Conservation (phyloP, 495 filamentous ascomycete genomes). For the Aspergillus kassunensis region DNA sequence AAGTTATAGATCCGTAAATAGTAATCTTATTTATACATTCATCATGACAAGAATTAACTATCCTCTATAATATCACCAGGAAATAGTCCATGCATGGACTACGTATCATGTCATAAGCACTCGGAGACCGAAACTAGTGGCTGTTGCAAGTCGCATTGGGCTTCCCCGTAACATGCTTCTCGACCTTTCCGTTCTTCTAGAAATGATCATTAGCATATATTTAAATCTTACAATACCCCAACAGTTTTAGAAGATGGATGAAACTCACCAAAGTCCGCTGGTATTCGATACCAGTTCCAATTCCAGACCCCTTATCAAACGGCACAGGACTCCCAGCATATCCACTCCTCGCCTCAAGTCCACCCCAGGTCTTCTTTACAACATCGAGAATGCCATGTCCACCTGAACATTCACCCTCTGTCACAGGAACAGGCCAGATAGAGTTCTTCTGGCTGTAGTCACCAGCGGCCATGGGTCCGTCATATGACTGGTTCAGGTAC, state of each 20-base stretch:
- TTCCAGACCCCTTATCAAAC: conserved; percentile 17
- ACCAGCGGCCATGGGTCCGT: conserved; percentile 37
- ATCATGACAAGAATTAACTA: conserved; percentile 58
- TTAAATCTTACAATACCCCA: too few species aligned
- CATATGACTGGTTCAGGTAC: conserved; percentile 43
- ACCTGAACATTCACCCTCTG: conserved; percentile 37
- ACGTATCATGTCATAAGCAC: too few species aligned
- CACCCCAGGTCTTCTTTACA: conserved; percentile 37
- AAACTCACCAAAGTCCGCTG: conserved; percentile 16
- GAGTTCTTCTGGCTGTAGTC: conserved; percentile 27
- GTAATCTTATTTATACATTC: conserved; percentile 2
- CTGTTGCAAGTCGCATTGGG: neutral
- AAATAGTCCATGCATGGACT: too few species aligned
- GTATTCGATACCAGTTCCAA: conserved; percentile 20
- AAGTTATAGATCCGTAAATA: conserved; percentile 47
- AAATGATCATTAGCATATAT: neutral
- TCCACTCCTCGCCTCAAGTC: conserved; percentile 29
- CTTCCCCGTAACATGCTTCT: conserved; percentile 9
- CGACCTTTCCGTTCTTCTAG: conserved; percentile 13
- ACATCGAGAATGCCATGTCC: conserved; percentile 38
- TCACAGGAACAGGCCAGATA: conserved; percentile 42
- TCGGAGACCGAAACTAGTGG: too few species aligned
- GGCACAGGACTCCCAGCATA: conserved; percentile 40
- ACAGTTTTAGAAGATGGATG: too few species aligned
- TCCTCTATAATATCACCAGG: too few species aligned